Evolutionary conservation across 345 rosid species (phyloP), one percentile per base, ranked within the genome.

Genomic region (Aquilaria sinensis): DNA sequence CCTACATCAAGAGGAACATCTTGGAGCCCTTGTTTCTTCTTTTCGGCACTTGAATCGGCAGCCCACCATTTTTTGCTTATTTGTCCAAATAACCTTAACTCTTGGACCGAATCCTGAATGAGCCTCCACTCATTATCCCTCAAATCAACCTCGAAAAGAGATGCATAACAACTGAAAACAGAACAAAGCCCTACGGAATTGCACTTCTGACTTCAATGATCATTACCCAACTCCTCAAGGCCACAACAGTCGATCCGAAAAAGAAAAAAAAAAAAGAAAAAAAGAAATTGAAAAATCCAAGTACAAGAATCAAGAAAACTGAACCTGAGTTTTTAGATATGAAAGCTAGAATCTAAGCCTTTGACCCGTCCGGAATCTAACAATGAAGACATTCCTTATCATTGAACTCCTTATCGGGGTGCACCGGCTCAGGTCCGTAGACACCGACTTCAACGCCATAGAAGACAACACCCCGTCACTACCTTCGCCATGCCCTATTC

Each of bases 71-170:
- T 49, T 74, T 84, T 50, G 71, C 66, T 74, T 84, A 82, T 70
- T 89, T 88, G 65, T 87, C 95, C 80, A 90, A 79, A 60, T 88
- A 85, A 57, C 95, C 88, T 76, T 82, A 83, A 77, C 97, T 90
- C 72, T 89, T 83, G 66, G 90, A 83, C 65, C 92, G 94, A 70
- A 85, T 81, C 53, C 92, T 95, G 82, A 83, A 73, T 57, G 82
- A 75, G 73, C 77, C 81, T 51, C 86, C 88, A 72, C 72, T 83
- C 91, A 87, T 86, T 82, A 70, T 64, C 70, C 61, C 70, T 57
- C 56, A 5, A 47, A 45, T 68, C 57, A 55, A 23, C 66, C 63
- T 23, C 67, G 49, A 60, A 57, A 14, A 61, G 71, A 75, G 77
- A 74, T 74, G 67, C 83, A 80, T 76, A 71, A 67, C 76, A 56